A percentile compares a stretch with the other conserved stretches of the same genome.
Evolutionary conservation across 306 rosid genomes (phyloP).

Genomic region (Pterocarpus macrocarpus): DNA sequence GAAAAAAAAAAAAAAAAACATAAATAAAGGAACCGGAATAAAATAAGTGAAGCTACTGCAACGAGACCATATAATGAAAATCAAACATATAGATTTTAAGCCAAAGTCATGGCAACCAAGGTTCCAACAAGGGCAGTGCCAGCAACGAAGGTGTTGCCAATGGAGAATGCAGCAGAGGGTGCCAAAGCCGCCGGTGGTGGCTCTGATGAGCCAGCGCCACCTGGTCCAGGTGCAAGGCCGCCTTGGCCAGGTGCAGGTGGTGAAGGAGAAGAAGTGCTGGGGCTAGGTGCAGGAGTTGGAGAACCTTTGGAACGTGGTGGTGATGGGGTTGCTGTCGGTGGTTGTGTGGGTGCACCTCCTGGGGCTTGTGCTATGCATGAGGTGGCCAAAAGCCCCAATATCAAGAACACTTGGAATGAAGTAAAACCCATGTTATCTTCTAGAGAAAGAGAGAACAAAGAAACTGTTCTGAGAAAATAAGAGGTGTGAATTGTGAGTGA

Average conservation of each 20-base stretch:
- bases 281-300: constrained; percentile 30
- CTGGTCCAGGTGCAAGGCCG: constrained; percentile 1
- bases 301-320: not conserved
- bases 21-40: not conserved
- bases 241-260: constrained; percentile 34
- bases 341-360: constrained; percentile 53
- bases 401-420: constrained; percentile 56
- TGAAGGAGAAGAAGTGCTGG: constrained; percentile 19
- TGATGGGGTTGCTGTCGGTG: constrained; percentile 45
- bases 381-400: constrained; percentile 72
- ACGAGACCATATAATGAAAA: not conserved
- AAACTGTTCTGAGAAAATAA: not conserved
- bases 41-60: not conserved
- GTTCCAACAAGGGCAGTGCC: constrained; percentile 77
- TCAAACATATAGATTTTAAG: constrained; percentile 25
- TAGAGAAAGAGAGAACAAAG: not conserved
- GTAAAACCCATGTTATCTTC: constrained; percentile 54
- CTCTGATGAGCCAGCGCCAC: constrained; percentile 44
- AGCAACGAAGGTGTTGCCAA: constrained; percentile 57
- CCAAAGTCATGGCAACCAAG: constrained; percentile 68
- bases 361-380: constrained; percentile 91
- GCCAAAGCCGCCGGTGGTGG: constrained; percentile 13
- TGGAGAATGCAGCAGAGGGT: constrained; percentile 57
- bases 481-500: not conserved
- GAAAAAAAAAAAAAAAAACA: not conserved